phyloP scores from a whole-genome alignment of 1,284 basidiomycete genomes.

The Ceratobasidium sp. region DNA sequence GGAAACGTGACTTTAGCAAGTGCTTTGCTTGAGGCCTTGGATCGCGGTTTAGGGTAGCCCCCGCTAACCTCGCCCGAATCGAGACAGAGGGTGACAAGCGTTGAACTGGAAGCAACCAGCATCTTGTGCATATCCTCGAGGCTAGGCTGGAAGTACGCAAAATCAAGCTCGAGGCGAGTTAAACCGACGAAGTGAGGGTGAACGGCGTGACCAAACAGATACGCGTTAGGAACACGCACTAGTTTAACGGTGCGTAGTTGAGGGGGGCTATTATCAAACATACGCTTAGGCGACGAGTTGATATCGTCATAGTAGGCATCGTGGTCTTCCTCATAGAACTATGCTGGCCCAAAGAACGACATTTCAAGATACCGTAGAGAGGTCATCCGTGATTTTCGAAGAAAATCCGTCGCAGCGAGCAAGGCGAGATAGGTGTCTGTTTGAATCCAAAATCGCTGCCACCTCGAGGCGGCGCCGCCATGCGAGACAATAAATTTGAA shows the following conservation, averaged over 20 bases:
- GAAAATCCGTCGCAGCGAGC: neutral
- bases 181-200: neutral
- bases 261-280: constrained; percentile 5
- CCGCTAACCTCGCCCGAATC: too few relatives aligned
- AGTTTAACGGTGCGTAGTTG: neutral
- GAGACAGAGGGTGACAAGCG: too few relatives aligned
- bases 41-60: too few relatives aligned
- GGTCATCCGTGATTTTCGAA: neutral
- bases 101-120: too few relatives aligned
- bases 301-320: neutral
- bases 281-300: neutral
- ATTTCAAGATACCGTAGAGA: neutral
- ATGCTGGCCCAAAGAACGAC: neutral
- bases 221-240: neutral
- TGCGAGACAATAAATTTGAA: constrained; percentile 15
- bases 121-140: too few relatives aligned
- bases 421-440: constrained; percentile 5
- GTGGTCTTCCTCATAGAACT: neutral
- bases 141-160: neutral
- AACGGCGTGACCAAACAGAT: constrained; percentile 19
- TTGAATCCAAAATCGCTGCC: neutral
- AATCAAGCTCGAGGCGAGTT: neutral
- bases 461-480: constrained; percentile 20
- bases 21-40: too few relatives aligned
- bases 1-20: too few relatives aligned